Base-by-base conservation (phyloP, 2,329 filamentous ascomycete species). In the Colletotrichum siamense region DNA sequence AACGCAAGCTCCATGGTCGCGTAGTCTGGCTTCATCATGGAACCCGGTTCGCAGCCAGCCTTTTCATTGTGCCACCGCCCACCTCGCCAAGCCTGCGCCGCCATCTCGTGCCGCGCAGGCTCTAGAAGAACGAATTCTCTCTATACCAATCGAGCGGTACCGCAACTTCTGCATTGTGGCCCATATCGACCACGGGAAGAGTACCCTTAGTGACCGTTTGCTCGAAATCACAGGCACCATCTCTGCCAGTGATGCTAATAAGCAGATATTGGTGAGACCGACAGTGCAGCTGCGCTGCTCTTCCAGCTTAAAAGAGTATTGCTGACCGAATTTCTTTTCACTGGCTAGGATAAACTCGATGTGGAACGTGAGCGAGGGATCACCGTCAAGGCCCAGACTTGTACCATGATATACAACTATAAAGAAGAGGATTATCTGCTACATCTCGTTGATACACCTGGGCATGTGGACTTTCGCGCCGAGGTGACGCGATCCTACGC, bases 151-250 rank as follows among this genome's bases (percentile, higher is more conserved):
- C 81, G 92, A 94, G 73, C 91, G 95, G 24, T 96, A 92, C 80
- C 94, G 97, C 78, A 99, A 99, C 85, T 99, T 99, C 85, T 99
- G 97, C 86, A 99, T 99, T 82, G 96, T 99, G 68, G 97, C 97
- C 12, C 97, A 99, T 84, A 98, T 99, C 83, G 97, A 99, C 84
- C 97, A 99, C 92, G 97, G 97, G 81, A 99, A 99, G 86, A 98
- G 95, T 83, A 99, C 97, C 6, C 92, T 99, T 69, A 96, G 94
- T 79, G 97, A 99, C 82, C 94, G 97, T 4, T 88, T 99, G 70
- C 91, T 99, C 77, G 97, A 99, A 88, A 89, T 98, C 78, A 99
- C 97, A 1, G 96, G 97, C 24, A 99, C 96, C 8, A 99, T 99
- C 78, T 88, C 95, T 80, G 91, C 95, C 0, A 96, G 95, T 76